Evolutionary conservation across 345 rosid genomes (phyloP).

Genomic region (Lepidium africanum): DNA sequence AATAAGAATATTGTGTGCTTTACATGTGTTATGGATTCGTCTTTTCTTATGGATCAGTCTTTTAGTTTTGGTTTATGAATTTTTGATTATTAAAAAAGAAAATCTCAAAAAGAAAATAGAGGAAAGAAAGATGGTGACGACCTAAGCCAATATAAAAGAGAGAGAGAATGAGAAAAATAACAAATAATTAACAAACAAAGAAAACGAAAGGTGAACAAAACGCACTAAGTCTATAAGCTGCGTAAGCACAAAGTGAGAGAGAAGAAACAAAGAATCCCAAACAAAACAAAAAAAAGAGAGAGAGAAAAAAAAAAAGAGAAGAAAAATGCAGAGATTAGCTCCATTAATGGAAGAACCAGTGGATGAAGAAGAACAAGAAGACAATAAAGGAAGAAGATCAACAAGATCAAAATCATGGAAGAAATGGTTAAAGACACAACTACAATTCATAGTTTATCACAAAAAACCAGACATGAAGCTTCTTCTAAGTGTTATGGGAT

Average conservation of each 20-base stretch:
- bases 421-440: conserved; percentile 60
- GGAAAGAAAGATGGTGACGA: conserved; percentile 15
- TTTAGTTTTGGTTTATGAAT: too few species aligned
- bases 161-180: background rate
- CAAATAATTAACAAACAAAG: conserved; percentile 31
- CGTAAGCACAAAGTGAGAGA: conserved; percentile 20
- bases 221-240: conserved; percentile 33
- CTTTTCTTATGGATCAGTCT: too few species aligned
- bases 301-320: background rate
- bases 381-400: conserved; percentile 15
- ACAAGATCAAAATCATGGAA: conserved; percentile 42
- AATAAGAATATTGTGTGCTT: too few species aligned
- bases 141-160: conserved; percentile 19
- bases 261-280: conserved; percentile 5
- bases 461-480: conserved; percentile 53
- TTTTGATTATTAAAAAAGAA: background rate
- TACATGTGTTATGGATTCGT: too few species aligned
- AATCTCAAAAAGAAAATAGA: background rate
- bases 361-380: conserved; percentile 35
- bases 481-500: conserved; percentile 74
- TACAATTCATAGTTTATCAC: conserved; percentile 37
- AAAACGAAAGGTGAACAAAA: conserved; percentile 33
- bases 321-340: conserved; percentile 60
- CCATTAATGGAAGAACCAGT: conserved; percentile 74
- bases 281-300: background rate